Percentiles rank a stretch among this genome's conserved stretches.
These are phyloP conservation scores for thale cress (Arabidopsis thaliana) DNA, from an alignment of 345 rosid genomes.

Conservation along the genomic window DNA sequence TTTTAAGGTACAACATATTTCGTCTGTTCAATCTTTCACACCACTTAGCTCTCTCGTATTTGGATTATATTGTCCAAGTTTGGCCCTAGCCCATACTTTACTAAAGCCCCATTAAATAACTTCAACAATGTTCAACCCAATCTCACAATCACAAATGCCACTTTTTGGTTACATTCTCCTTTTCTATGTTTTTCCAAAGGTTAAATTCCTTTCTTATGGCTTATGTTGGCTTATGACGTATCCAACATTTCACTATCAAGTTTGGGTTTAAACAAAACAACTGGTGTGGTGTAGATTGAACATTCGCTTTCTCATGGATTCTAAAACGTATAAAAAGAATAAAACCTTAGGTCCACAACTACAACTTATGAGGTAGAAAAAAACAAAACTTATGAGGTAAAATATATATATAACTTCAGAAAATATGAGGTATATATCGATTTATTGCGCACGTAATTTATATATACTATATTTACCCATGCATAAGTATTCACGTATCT, in stretches of 20 bases:
- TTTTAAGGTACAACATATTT: neutral
- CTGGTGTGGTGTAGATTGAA: neutral
- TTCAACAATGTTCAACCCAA: neutral
- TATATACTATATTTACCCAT: constrained; percentile 1
- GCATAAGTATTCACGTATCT: neutral
- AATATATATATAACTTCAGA: too few relatives aligned
- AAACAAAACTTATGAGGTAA: too few relatives aligned
- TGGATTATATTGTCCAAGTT: neutral
- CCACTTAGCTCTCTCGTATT: neutral
- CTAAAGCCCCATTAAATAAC: neutral
- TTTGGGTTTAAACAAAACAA: neutral
- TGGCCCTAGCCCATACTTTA: neutral
- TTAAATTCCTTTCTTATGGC: neutral
- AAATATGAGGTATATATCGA: neutral
- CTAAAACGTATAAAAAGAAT: neutral
- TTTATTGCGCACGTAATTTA: neutral
- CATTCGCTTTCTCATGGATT: constrained; percentile 11
- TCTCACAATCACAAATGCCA: neutral
- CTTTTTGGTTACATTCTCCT: neutral
- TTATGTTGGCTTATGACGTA: neutral
- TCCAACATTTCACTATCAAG: neutral
- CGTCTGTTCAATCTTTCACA: neutral
- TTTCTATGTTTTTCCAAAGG: neutral
- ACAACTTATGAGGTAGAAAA: neutral
- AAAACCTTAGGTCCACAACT: too few relatives aligned